Evolutionary conservation across 2,329 filamentous ascomycete species (phyloP), one percentile per base, ranked within the genome.

Genomic region (Xylariomycetidae sp.): DNA sequence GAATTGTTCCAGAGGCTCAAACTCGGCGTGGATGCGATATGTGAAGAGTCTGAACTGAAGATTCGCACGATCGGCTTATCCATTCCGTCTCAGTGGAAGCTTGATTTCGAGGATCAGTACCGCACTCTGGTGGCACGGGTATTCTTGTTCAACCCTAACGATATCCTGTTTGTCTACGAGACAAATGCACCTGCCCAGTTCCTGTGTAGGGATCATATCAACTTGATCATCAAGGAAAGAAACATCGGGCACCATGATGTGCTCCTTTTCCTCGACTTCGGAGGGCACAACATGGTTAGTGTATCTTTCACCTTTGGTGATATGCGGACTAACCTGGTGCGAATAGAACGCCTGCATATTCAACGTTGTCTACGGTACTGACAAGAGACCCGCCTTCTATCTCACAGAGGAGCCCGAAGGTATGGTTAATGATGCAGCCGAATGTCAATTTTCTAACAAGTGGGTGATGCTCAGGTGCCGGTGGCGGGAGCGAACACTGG

Each of bases 221-320:
- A 27, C 15, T 22, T 28, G 10, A 16, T 41, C 12, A 13, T 37
- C 3, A 11, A 9, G 28, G 25, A 19, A 15, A 22, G 16, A 4
- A 16, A 19, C 15, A 17, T 16, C 18, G 28, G 36, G 1, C 23
- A 40, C 8, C 29, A 36, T 23, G 37, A 37, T 15, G 32, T 36
- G 10, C 26, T 43, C 5, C 23, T 40, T 9, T 32, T 43, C 13
- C 13, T 43, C 7, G 40, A 43, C 18, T 40, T 43, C 25, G 40
- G 40, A n/a, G 40, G 40, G 3, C 37, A 43, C 19, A 43, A 22
- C 18, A 33, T 37, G 32, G 37, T 43, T 19, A n/a, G 40, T 18
- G 12, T 16, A 6, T 17, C n/a, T 34, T 11, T 8, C 9, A 28
- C 25, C n/a, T 16, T 25, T 13, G 5, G 10, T 7, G 14, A 14